phyloP scores from a whole-genome alignment of 306 rosid species.

The Vachellia pachyceras region DNA sequence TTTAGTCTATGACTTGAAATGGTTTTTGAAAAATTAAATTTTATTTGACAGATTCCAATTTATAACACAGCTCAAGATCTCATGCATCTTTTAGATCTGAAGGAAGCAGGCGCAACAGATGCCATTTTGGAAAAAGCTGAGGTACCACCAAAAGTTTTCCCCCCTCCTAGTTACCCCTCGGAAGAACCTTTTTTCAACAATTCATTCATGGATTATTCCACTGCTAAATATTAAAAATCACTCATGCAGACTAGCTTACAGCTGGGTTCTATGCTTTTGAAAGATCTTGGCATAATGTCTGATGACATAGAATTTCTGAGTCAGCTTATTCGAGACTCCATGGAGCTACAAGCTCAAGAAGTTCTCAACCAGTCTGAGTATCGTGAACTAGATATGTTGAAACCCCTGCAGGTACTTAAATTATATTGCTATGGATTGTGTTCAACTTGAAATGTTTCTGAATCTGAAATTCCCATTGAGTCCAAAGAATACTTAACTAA shows the following conservation, averaged over 20 bases:
- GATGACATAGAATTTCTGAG: slow-evolving; percentile 90
- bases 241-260: slow-evolving; percentile 90
- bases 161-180: slow-evolving; percentile 15
- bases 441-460: not conserved
- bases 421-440: slow-evolving; percentile 21
- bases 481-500: slow-evolving; percentile 12
- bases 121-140: slow-evolving; percentile 91
- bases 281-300: slow-evolving; percentile 94
- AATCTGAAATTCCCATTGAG: not conserved
- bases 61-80: slow-evolving; percentile 91
- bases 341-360: slow-evolving; percentile 89
- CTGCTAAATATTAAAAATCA: slow-evolving; percentile 6
- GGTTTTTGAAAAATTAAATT: slow-evolving; percentile 33
- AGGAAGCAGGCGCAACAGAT: slow-evolving; percentile 91
- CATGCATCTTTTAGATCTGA: slow-evolving; percentile 84
- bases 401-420: slow-evolving; percentile 81
- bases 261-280: slow-evolving; percentile 92
- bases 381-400: slow-evolving; percentile 59
- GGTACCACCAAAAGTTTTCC: slow-evolving; percentile 46
- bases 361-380: slow-evolving; percentile 49
- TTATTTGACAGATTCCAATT: slow-evolving; percentile 71
- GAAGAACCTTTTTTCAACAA: not conserved
- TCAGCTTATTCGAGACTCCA: slow-evolving; percentile 82
- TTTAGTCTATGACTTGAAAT: not conserved
- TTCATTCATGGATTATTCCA: slow-evolving; percentile 26